Conservation (phyloP, 78 protist genomes). For the Bigelowiella natans region DNA sequence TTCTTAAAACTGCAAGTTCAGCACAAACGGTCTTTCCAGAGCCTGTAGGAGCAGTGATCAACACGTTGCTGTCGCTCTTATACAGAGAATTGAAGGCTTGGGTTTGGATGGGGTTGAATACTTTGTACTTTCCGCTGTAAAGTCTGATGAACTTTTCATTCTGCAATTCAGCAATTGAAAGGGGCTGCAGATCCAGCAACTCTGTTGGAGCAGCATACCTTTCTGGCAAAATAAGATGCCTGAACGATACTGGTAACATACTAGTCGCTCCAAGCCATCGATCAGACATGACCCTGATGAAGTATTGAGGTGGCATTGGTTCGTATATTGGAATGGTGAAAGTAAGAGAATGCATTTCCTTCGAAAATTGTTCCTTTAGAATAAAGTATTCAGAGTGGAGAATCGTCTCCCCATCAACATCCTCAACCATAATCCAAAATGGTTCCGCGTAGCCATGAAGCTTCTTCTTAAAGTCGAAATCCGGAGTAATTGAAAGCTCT, state of each 20-base stretch:
- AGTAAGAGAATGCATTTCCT: constrained; percentile 56
- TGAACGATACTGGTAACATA: constrained; percentile 77
- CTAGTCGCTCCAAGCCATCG: constrained; percentile 86
- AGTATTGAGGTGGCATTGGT: constrained; percentile 97
- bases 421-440: constrained; percentile 86
- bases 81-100: constrained; percentile 70
- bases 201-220: constrained; percentile 67
- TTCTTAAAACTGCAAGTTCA: constrained; percentile 79
- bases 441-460: constrained; percentile 69
- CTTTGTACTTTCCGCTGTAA: constrained; percentile 15
- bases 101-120: constrained; percentile 86
- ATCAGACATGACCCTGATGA: constrained; percentile 61
- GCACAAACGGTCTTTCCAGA: constrained; percentile 90
- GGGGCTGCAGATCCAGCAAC: constrained; percentile 78
- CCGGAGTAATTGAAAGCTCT: constrained; percentile 78
- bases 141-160: constrained; percentile 5
- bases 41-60: constrained; percentile 90
- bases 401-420: constrained; percentile 85
- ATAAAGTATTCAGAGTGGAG: constrained; percentile 79
- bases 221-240: constrained; percentile 83
- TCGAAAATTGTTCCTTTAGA: constrained; percentile 51
- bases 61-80: constrained; percentile 52
- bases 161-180: constrained; percentile 58
- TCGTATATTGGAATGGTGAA: constrained; percentile 84
- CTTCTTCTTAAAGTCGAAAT: constrained; percentile 68